phyloP scores from a whole-genome alignment of 2,329 filamentous ascomycete genomes.

The Colletotrichum sp. region DNA sequence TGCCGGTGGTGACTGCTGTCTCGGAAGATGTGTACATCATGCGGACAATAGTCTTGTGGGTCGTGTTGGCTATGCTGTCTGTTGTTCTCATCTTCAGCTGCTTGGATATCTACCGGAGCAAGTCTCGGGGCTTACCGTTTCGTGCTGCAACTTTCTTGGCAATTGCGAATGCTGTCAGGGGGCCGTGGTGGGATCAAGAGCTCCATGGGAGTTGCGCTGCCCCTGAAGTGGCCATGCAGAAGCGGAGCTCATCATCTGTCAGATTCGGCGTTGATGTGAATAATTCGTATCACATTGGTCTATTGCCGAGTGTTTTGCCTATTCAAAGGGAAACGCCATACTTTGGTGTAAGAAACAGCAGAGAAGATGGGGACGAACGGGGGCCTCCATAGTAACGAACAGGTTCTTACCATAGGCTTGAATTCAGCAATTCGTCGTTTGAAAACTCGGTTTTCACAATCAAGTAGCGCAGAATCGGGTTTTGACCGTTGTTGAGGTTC shows the following conservation, averaged over 20 bases:
- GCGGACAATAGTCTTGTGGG: not conserved
- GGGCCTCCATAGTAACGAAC: not conserved
- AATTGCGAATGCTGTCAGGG: not conserved
- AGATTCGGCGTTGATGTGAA: not conserved
- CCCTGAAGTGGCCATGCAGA: not conserved
- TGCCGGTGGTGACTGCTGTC: not conserved
- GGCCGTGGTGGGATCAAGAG: constrained; percentile 1
- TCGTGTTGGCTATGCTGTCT: not conserved
- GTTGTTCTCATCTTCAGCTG: not conserved
- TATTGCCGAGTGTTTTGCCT: not conserved
- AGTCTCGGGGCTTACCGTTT: not conserved
- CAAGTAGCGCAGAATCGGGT: not conserved
- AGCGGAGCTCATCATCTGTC: not conserved
- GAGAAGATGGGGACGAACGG: not conserved
- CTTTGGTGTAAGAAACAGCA: not conserved
- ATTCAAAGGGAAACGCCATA: not conserved
- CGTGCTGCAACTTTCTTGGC: constrained; percentile 1
- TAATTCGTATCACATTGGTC: not conserved
- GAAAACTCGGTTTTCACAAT: not conserved
- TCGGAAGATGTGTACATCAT: not conserved
- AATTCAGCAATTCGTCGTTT: not conserved
- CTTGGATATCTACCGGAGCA: constrained; percentile 4
- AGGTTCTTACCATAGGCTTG: not conserved
- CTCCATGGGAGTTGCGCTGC: constrained; percentile 2
- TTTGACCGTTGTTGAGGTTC: not conserved